These are phyloP conservation scores for Galeopsis tetrahit DNA, from an alignment of 257 asterid genomes.

Conservation along the genomic window DNA sequence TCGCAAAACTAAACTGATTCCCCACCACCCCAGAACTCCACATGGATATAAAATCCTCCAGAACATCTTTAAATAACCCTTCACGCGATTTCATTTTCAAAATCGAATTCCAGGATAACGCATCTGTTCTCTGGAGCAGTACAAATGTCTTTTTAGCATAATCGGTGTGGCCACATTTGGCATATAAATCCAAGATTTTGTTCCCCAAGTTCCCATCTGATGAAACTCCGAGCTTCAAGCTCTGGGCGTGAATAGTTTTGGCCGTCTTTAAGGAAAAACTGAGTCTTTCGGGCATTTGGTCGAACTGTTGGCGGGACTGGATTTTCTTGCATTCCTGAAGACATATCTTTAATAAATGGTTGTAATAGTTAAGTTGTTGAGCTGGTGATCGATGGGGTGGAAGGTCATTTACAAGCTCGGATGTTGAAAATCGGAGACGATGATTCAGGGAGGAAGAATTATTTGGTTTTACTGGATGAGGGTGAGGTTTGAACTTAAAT, in stretches of 20 bases:
- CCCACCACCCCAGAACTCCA: slow-evolving; percentile 57
- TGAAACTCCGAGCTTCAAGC: slow-evolving; percentile 40
- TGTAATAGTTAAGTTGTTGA: slow-evolving; percentile 28
- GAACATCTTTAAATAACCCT: slow-evolving; percentile 49
- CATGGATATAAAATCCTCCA: slow-evolving; percentile 56
- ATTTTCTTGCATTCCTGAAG: slow-evolving; percentile 63
- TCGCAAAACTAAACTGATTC: slow-evolving; percentile 79
- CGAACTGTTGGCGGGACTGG: slow-evolving; percentile 65
- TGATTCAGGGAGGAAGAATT: background rate
- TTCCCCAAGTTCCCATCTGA: slow-evolving; percentile 46
- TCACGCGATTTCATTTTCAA: slow-evolving; percentile 69
- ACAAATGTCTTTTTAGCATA: slow-evolving; percentile 59
- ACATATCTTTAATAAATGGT: slow-evolving; percentile 45
- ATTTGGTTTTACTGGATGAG: background rate
- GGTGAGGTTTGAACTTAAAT: background rate
- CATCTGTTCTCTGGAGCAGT: slow-evolving; percentile 56
- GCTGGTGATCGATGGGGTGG: slow-evolving; percentile 34
- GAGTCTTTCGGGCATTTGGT: slow-evolving; percentile 59
- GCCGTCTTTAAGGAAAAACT: slow-evolving; percentile 44
- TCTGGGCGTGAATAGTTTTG: slow-evolving; percentile 38
- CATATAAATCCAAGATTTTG: slow-evolving; percentile 83
- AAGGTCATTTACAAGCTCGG: slow-evolving; percentile 1
- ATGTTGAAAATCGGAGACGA: background rate
- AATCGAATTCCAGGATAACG: slow-evolving; percentile 82
- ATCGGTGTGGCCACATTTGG: slow-evolving; percentile 71